Base-by-base conservation (phyloP, 2,329 filamentous ascomycete genomes). In the Colletotrichum nymphaeae region DNA sequence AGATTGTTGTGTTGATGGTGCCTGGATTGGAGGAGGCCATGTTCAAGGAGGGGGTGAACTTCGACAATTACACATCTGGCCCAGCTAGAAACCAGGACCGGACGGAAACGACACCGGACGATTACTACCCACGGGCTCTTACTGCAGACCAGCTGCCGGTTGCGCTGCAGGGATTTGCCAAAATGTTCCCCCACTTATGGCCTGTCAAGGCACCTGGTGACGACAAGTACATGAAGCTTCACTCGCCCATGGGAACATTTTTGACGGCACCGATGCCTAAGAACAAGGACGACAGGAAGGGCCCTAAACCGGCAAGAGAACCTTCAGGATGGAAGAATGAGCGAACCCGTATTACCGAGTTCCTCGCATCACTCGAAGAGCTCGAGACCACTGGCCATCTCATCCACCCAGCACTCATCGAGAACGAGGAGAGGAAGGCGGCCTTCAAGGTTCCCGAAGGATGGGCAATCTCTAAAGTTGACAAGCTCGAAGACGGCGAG, bases 21-120 rank as follows among this genome's bases (percentile, higher is more conserved):
- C 97, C 97, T 12, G 97, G 97, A 0, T 84, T 99, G 28, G 96
- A 98, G 80, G 90, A 94, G 78, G 93, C 91, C 75, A 97, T 98
- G 93, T 97, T 98, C 84, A 90, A 93, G 81, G 88, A 90, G 14
- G 80, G 83, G 49, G 86, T 88, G 49, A 84, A 91, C 75, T 88
- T 87, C 62, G 79, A 82, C 11, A 83, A 79, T 1, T 90, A 87
- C 78, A 85, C 86, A 56, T 65, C 69, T 19, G 63, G 63, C 26
- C 22, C 73, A 28, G 32, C 52, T 63, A 66, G 42, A 6, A 26
- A 49, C 11, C 68, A 75, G 22, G 80, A 84, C 28, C 74, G 76
- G 74, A 75, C 82, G 16, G 74, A 78, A n/a, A 85, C 84, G 2
- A 86, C 86, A 2, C 88, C 89, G 1, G 90, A 92, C 76, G 87